These are phyloP conservation scores for Lactarius akahatsu DNA, from an alignment of 768 basidiomycete species.

Conservation along the genomic window DNA sequence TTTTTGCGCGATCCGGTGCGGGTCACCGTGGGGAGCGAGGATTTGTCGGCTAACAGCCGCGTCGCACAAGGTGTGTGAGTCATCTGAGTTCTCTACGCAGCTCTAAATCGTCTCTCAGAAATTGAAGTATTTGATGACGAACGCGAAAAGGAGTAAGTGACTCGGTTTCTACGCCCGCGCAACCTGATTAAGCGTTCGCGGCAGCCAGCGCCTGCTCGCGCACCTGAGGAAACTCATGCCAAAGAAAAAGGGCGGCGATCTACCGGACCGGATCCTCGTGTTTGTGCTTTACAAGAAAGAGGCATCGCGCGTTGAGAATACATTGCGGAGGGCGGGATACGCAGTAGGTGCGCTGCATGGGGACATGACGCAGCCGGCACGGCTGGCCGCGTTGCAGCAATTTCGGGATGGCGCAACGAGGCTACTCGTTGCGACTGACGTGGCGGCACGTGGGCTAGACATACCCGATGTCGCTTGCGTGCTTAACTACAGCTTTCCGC, in stretches of 20 bases:
- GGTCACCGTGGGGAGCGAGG: conserved; percentile 94
- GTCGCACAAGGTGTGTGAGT: conserved; percentile 66
- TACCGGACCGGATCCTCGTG: conserved; percentile 74
- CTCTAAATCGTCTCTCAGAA: conserved; percentile 31
- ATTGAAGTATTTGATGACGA: conserved; percentile 91
- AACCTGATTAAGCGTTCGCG: background rate
- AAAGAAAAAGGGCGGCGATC: conserved; percentile 57
- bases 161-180: background rate
- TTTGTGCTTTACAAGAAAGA: conserved; percentile 99
- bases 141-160: conserved; percentile 78
- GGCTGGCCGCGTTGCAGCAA: conserved; percentile 80
- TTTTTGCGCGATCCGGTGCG: conserved; percentile 85
- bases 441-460: conserved; percentile 95
- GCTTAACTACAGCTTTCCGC: conserved; percentile 96
- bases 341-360: conserved; percentile 83
- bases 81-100: background rate
- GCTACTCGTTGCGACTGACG: conserved; percentile 93
- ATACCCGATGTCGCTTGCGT: conserved; percentile 95
- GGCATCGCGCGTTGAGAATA: conserved; percentile 83
- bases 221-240: conserved; percentile 55
- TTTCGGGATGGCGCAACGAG: conserved; percentile 83
- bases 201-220: conserved; percentile 58
- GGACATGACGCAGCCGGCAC: conserved; percentile 81
- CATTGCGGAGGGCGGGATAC: conserved; percentile 72
- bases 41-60: conserved; percentile 88